Percentiles rank a stretch among this genome's conserved stretches.
Conservation (phyloP, 2,329 filamentous ascomycete species). For the Xylariaceae sp. region DNA sequence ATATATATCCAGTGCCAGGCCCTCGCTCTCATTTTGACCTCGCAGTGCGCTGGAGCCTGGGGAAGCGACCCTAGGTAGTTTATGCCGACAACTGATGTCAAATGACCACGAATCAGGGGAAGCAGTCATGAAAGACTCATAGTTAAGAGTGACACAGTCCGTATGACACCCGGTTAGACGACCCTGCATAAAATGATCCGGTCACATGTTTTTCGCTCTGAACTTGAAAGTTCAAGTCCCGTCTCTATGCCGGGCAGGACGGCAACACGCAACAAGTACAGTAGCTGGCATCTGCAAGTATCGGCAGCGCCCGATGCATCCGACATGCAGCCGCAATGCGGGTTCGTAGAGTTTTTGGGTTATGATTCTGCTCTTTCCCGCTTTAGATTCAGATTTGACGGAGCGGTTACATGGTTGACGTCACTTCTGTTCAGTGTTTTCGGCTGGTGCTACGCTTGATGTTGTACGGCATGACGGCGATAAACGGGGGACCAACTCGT, state of each 20-base stretch:
- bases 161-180: too few relatives aligned
- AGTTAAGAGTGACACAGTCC: too few relatives aligned
- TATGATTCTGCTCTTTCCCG: background rate
- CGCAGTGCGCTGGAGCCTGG: too few relatives aligned
- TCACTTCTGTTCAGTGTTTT: background rate
- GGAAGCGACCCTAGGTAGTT: too few relatives aligned
- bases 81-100: too few relatives aligned
- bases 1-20: background rate
- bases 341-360: background rate
- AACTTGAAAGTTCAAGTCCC: too few relatives aligned
- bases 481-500: background rate
- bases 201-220: too few relatives aligned
- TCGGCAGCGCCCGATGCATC: conserved; percentile 6
- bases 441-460: background rate
- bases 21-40: background rate
- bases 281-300: conserved; percentile 7
- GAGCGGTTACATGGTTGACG: background rate
- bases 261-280: background rate
- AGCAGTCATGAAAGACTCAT: too few relatives aligned
- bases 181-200: background rate
- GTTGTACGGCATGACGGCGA: background rate
- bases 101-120: too few relatives aligned
- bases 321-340: conserved; percentile 12
- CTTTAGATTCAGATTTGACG: too few relatives aligned
- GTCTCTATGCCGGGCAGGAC: too few relatives aligned